These are phyloP conservation scores for Setomelanomma holmii DNA, from an alignment of 2,329 filamentous ascomycete species.

Conservation along the genomic window DNA sequence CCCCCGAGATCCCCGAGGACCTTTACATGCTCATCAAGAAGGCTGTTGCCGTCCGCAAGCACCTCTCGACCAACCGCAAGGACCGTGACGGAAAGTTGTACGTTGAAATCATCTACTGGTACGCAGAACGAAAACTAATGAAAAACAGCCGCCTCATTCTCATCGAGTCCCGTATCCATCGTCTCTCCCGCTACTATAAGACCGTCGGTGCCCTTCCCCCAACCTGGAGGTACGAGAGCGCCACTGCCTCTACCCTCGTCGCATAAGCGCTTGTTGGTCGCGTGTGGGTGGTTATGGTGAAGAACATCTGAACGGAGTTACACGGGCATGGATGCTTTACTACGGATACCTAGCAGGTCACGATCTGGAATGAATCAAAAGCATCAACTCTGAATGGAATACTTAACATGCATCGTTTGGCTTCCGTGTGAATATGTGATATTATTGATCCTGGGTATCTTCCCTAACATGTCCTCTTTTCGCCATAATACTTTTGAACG, in stretches of 20 bases:
- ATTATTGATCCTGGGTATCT: constrained; percentile 26
- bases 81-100: constrained; percentile 99
- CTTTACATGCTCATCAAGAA: constrained; percentile 99
- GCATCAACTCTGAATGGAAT: constrained; percentile 37
- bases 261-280: constrained; percentile 49
- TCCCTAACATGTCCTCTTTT: constrained; percentile 5
- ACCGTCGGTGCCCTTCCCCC: constrained; percentile 83
- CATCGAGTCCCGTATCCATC: constrained; percentile 99
- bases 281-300: constrained; percentile 28
- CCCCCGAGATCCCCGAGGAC: constrained; percentile 98
- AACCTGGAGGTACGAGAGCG: constrained; percentile 99
- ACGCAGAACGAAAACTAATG: constrained; percentile 15
- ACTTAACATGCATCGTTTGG: constrained; percentile 19
- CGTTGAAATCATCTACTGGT: constrained; percentile 10
- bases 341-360: constrained; percentile 42
- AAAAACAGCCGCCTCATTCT: constrained; percentile 84
- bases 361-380: constrained; percentile 50
- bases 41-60: constrained; percentile 92
- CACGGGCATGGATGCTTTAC: constrained; percentile 44
- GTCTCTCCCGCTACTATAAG: constrained; percentile 99
- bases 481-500: constrained; percentile 14
- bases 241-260: constrained; percentile 71
- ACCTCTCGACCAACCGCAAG: constrained; percentile 99
- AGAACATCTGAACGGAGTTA: constrained; percentile 46
- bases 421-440: constrained; percentile 18